Percentiles rank a stretch among this genome's conserved stretches.
Conservation (phyloP, 176 grass and related monocot genomes). For the Carex myosuroides region DNA sequence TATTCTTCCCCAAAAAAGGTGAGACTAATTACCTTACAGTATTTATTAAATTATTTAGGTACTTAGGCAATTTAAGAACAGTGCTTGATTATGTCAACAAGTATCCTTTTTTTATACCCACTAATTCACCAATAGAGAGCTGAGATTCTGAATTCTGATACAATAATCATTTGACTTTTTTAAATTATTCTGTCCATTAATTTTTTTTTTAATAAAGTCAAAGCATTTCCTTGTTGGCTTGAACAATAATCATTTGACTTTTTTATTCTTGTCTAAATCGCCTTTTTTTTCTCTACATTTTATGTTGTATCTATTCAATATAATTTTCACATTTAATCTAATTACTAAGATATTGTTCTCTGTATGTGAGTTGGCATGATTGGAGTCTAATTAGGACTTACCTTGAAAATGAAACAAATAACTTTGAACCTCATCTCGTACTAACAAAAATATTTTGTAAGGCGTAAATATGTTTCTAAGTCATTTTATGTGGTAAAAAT, state of each 20-base stretch:
- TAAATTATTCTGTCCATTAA: not conserved
- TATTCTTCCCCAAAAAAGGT: not conserved
- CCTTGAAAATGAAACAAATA: no score
- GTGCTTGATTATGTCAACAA: not conserved
- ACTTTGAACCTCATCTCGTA: no score
- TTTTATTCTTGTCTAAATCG: not conserved
- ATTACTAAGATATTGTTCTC: not conserved
- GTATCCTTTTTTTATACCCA: slow-evolving; percentile 11
- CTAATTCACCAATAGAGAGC: not conserved
- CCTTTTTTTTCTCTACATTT: not conserved
- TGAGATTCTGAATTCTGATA: not conserved
- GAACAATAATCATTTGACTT: no score
- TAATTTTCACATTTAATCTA: not conserved
- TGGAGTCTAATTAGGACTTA: no score
- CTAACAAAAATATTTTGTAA: no score
- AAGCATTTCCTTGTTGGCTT: not conserved
- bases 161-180: not conserved
- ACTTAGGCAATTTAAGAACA: not conserved
- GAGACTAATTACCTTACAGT: not conserved
- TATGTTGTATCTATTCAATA: not conserved
- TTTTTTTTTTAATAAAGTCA: not conserved
- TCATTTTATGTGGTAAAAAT: no score
- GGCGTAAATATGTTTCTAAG: no score
- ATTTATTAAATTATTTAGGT: not conserved
- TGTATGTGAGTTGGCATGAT: no score